Base-by-base conservation (phyloP, 2,329 filamentous ascomycete genomes). In the Calonectria hongkongensis region DNA sequence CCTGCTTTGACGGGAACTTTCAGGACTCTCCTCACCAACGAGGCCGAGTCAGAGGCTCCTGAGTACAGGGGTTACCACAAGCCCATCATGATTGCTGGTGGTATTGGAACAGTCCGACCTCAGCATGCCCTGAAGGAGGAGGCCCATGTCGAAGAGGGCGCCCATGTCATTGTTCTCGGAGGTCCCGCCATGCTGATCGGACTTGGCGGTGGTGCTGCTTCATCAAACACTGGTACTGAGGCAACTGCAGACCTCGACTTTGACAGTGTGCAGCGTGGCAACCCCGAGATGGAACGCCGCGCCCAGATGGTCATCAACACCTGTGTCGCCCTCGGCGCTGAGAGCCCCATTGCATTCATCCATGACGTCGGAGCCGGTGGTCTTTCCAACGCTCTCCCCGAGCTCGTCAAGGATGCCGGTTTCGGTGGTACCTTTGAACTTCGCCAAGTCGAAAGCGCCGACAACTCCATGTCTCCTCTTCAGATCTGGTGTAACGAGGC, bases 301-400 rank as follows among this genome's bases (percentile, higher is more conserved):
- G 97, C 96, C 2, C 97, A 99, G 86, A 98, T 98, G 91, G 97
- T 99, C 76, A 99, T 99, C 85, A 97, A 98, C 84, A 93, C 95
- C 5, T 99, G 97, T 83, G 92, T 94, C 33, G 93, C 95, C 3
- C 90, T 98, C 79, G 96, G 96, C 18, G 87, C 92, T 4, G 88
- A 95, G 75, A 98, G 94, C 82, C 97, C 97, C 0, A 98, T 99
- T 78, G 93, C 95, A 69, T 96, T 98, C 86, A 98, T 99, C 75
- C 97, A 99, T 83, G 97, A 99, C 82, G 97, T 99, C 56, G 97
- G 97, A 74, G 97, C 97, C 64, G 97, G 97, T 80, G 97, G 97
- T 72, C 87, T 89, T 25, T 89, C 88, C 13, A 91, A 91, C 76
- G 96, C 95, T 41, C 88, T 98, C 18, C 95, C 78, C 48, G 95